Conservation (phyloP, 768 basidiomycete genomes). For the Boletus rubroflammeus region DNA sequence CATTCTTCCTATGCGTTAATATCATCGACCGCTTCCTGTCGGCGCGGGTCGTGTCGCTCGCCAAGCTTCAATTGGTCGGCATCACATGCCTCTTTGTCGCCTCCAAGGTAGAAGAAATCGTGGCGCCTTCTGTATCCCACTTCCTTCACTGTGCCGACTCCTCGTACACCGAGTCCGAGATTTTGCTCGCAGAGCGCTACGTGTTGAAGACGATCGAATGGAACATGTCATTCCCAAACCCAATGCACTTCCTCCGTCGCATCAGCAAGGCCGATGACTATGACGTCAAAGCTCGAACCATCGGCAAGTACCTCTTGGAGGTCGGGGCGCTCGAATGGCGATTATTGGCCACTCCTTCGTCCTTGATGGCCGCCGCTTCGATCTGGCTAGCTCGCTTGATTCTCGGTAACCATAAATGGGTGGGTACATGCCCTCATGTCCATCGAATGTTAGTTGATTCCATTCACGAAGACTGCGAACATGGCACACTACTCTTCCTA, state of each 20-base stretch:
- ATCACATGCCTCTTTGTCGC: slow-evolving; percentile 84
- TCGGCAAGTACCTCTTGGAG: slow-evolving; percentile 90
- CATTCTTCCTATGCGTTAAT: slow-evolving; percentile 85
- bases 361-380: slow-evolving; percentile 75
- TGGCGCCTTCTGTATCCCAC: slow-evolving; percentile 79
- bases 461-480: slow-evolving; percentile 62
- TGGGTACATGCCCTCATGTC: slow-evolving; percentile 37
- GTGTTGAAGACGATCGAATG: slow-evolving; percentile 83
- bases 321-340: slow-evolving; percentile 78
- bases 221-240: slow-evolving; percentile 83
- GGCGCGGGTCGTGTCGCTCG: slow-evolving; percentile 67
- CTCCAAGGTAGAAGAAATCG: slow-evolving; percentile 90
- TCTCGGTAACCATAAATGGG: slow-evolving; percentile 84
- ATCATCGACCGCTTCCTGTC: slow-evolving; percentile 77
- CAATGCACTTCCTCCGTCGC: slow-evolving; percentile 83
- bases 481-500: slow-evolving; percentile 87
- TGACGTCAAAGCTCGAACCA: slow-evolving; percentile 77
- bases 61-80: slow-evolving; percentile 90
- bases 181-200: slow-evolving; percentile 86
- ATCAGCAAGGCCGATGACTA: slow-evolving; percentile 94
- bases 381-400: slow-evolving; percentile 83
- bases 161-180: slow-evolving; percentile 72
- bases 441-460: slow-evolving; percentile 1
- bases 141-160: slow-evolving; percentile 78
- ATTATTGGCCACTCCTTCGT: slow-evolving; percentile 72